These are phyloP conservation scores for Pisolithus orientalis DNA, from an alignment of 768 basidiomycete genomes.

Conservation along the genomic window DNA sequence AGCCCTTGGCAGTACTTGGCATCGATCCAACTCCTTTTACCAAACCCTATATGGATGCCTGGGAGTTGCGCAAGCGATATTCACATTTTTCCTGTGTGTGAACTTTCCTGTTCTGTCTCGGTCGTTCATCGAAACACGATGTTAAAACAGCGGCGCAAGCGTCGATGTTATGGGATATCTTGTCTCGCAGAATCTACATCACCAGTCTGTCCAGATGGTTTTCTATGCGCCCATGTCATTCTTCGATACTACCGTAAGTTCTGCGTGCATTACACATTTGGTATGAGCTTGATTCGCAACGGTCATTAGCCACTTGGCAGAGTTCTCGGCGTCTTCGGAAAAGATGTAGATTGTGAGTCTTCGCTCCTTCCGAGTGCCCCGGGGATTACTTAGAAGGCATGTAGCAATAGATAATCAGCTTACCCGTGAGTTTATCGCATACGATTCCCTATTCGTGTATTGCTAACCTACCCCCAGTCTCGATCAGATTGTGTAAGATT, in stretches of 20 bases:
- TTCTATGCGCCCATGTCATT: conserved; percentile 73
- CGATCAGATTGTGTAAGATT: conserved; percentile 45
- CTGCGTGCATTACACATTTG: not conserved
- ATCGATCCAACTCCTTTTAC: conserved; percentile 51
- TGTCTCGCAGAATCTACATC: conserved; percentile 60
- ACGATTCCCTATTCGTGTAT: not conserved
- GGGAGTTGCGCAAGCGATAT: conserved; percentile 50
- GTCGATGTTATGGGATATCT: conserved; percentile 55
- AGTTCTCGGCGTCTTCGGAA: conserved; percentile 56
- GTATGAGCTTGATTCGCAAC: not conserved
- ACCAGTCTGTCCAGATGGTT: conserved; percentile 46
- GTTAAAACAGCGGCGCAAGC: conserved; percentile 36
- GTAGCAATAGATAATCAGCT: conserved; percentile 49
- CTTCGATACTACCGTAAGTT: conserved; percentile 62
- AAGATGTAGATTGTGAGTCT: conserved; percentile 57
- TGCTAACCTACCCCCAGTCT: conserved; percentile 30
- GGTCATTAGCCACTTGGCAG: conserved; percentile 47
- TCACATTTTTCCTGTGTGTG: conserved; percentile 49
- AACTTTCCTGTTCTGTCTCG: conserved; percentile 12
- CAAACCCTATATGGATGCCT: conserved; percentile 58
- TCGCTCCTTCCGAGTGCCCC: not conserved
- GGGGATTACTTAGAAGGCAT: not conserved
- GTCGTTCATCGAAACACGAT: not conserved
- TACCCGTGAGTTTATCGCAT: conserved; percentile 35
- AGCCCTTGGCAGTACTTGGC: conserved; percentile 32